Base-by-base conservation (phyloP, 2,329 filamentous ascomycete genomes). In the Fusarium piperis region DNA sequence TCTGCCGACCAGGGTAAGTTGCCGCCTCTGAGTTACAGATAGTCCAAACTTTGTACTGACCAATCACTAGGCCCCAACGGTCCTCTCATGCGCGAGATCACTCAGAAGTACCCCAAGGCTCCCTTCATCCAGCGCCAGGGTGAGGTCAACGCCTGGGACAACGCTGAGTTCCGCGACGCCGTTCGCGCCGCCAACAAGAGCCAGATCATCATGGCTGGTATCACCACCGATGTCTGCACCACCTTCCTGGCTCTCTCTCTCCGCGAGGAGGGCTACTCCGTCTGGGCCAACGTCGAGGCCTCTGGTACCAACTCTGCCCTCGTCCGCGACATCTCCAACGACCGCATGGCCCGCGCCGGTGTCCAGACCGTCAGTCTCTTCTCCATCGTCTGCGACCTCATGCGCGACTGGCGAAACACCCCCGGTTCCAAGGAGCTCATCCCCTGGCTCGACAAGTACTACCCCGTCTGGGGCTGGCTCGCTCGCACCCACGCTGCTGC, bases 71-170 rank as follows among this genome's bases (percentile, higher is more conserved):
- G 92, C 5, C 92, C 92, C 55, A 94, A 94, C 78, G 92, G 92
- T 2, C 89, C 87, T 1, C 82, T 94, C 1, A 90, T 91, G 11
- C 89, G 91, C 74, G 92, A 93, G 75, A 92, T 94, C 68, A 78
- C 88, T 6, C 85, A 90, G 13, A 87, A 91, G 87, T 90, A 93
- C 77, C 92, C 92, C 28, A 81, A 88, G 51, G 88, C 90, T 0
- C 88, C 92, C 0, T 82, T 93, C 12, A 88, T 94, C 76, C 84
- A 86, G 73, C 89, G 92, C 36, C 86, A 91, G 67, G 92, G 92
- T 39, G 90, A 94, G 77, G 91, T 94, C 75, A 88, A 94, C 77
- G 92, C 92, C 3, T 94, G 91, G 92, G 93, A 94, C 77, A 94
- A 93, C 74, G 73, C 85, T 3, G 88, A 92, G 0, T 94, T 94